Evolutionary conservation across 345 rosid genomes (phyloP).

Genomic region (Dimocarpus longan): DNA sequence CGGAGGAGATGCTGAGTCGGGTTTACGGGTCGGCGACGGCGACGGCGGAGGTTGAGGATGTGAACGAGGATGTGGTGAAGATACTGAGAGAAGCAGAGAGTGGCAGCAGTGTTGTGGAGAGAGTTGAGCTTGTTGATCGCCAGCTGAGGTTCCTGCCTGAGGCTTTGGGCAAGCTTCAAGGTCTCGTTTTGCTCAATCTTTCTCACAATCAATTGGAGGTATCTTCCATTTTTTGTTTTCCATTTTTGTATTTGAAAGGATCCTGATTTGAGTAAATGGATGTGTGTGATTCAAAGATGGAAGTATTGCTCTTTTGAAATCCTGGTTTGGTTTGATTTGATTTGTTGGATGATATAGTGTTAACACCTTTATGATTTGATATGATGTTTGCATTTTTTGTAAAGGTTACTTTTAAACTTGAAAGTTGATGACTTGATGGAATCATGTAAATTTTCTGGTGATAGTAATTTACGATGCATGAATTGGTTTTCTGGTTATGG

Average conservation of each 20-base stretch:
- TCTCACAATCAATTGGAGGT: constrained; percentile 78
- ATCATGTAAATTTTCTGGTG: not conserved
- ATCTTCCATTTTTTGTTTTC: not conserved
- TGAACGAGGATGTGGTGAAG: constrained; percentile 58
- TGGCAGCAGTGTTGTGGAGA: constrained; percentile 42
- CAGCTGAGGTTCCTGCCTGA: constrained; percentile 71
- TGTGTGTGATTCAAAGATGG: not conserved
- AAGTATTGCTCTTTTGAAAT: not conserved
- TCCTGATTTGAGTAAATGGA: not conserved
- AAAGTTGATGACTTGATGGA: not conserved
- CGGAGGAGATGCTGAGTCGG: constrained; percentile 63
- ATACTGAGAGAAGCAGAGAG: constrained; percentile 52
- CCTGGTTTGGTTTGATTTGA: not conserved
- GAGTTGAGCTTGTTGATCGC: constrained; percentile 63
- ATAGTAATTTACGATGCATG: not conserved
- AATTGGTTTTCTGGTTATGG: not conserved
- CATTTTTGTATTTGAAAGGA: not conserved
- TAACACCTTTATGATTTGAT: not conserved
- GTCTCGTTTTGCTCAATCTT: constrained; percentile 67
- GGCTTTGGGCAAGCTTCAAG: constrained; percentile 65
- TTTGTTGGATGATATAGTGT: not conserved
- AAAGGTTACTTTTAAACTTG: not conserved
- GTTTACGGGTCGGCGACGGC: constrained; percentile 47
- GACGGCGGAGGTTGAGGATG: constrained; percentile 37
- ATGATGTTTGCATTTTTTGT: not conserved